Evolutionary conservation across 805 yeast genomes (phyloP).

Genomic region (Starmerella apis): DNA sequence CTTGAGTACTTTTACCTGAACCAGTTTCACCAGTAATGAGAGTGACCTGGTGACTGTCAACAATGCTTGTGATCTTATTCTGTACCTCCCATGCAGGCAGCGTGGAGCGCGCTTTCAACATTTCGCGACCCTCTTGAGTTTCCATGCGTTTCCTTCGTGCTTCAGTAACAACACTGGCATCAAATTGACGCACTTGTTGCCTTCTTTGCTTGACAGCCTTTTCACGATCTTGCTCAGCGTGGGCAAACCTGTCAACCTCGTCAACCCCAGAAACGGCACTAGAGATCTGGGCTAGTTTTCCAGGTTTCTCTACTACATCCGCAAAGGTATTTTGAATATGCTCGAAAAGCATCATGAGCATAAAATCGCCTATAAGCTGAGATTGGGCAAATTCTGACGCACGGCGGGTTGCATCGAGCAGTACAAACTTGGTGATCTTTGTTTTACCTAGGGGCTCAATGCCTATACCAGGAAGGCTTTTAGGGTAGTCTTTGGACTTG

Average conservation of each 20-base stretch:
- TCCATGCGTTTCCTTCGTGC: conserved; percentile 33
- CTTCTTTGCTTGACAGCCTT: background rate
- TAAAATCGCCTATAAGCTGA: conserved; percentile 53
- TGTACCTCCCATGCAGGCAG: conserved; percentile 81
- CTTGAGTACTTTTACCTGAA: conserved; percentile 92
- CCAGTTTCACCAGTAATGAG: conserved; percentile 95
- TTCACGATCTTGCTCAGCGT: conserved; percentile 6
- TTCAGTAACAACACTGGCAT: conserved; percentile 31
- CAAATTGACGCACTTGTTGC: conserved; percentile 17
- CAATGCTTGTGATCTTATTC: conserved; percentile 44
- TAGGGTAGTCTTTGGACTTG: conserved; percentile 50
- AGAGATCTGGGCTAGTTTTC: conserved; percentile 43
- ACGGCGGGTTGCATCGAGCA: conserved; percentile 30
- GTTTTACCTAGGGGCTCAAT: conserved; percentile 34
- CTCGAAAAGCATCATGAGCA: conserved; percentile 57
- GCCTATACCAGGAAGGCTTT: conserved; percentile 58
- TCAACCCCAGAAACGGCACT: conserved; percentile 28
- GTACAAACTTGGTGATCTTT: conserved; percentile 29
- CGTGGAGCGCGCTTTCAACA: conserved; percentile 40
- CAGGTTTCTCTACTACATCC: conserved; percentile 59
- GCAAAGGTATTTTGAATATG: conserved; percentile 62
- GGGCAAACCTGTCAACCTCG: conserved; percentile 12
- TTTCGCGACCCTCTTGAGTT: conserved; percentile 32
- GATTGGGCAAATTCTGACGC: conserved; percentile 30
- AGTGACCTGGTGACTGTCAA: conserved; percentile 52